These are phyloP conservation scores for Epichloe gansuensis DNA, from an alignment of 2,329 filamentous ascomycete genomes.

Conservation along the genomic window DNA sequence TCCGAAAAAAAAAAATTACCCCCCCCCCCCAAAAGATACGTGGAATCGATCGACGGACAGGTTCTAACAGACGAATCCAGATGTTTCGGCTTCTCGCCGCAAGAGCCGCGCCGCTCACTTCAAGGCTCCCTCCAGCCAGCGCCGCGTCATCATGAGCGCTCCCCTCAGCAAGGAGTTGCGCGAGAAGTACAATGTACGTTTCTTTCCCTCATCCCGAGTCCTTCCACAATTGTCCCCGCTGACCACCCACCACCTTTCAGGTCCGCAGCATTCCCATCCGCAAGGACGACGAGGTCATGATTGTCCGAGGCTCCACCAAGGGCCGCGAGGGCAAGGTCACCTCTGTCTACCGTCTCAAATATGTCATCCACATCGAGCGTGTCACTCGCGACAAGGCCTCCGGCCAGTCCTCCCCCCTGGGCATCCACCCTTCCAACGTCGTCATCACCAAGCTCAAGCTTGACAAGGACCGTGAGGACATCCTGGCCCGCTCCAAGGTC, in stretches of 20 bases:
- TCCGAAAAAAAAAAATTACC: not conserved
- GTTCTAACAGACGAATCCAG: slow-evolving; percentile 23
- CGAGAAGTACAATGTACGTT: slow-evolving; percentile 93
- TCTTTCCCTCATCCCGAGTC: not conserved
- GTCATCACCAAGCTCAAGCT: slow-evolving; percentile 99
- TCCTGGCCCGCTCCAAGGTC: slow-evolving; percentile 71
- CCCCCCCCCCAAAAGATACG: not conserved
- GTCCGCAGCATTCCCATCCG: slow-evolving; percentile 93
- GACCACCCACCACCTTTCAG: slow-evolving; percentile 28
- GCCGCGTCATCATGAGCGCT: slow-evolving; percentile 94
- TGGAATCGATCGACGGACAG: too few relatives aligned
- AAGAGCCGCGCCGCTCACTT: slow-evolving; percentile 99
- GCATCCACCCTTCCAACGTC: slow-evolving; percentile 92
- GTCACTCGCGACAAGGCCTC: slow-evolving; percentile 95
- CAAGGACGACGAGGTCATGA: slow-evolving; percentile 91
- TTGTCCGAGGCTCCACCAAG: slow-evolving; percentile 90
- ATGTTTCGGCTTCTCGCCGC: slow-evolving; percentile 68
- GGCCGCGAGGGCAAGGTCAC: slow-evolving; percentile 97
- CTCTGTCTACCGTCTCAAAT: slow-evolving; percentile 97
- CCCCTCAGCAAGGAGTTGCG: slow-evolving; percentile 92
- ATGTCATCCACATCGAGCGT: slow-evolving; percentile 92
- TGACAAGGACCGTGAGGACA: slow-evolving; percentile 85
- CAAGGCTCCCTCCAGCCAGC: slow-evolving; percentile 83
- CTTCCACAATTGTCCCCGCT: not conserved
- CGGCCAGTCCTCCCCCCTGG: slow-evolving; percentile 83